Conservation (phyloP, 2,329 filamentous ascomycete species). For the Ceratocystiopsis sp. region DNA sequence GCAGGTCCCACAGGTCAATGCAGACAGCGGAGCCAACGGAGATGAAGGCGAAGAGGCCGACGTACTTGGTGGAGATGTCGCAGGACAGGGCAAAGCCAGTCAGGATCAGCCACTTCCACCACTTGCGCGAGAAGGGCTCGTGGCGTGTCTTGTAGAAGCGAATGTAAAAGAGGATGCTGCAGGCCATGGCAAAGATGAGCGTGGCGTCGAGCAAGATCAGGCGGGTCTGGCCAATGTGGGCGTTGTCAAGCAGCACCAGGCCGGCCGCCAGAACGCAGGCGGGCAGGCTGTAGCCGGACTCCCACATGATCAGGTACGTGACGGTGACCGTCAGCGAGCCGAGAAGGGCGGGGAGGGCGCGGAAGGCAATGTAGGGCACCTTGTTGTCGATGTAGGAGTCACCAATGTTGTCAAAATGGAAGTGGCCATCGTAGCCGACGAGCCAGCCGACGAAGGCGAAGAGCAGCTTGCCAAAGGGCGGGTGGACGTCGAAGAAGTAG, state of each 20-base stretch:
- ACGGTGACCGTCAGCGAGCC: conserved; percentile 89
- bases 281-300: conserved; percentile 91
- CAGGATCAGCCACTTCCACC: conserved; percentile 98
- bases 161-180: conserved; percentile 85
- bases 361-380: conserved; percentile 92
- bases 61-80: conserved; percentile 97
- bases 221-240: conserved; percentile 89
- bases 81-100: conserved; percentile 91
- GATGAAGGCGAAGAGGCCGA: conserved; percentile 90
- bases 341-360: conserved; percentile 78
- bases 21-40: conserved; percentile 87
- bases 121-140: conserved; percentile 77
- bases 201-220: conserved; percentile 91
- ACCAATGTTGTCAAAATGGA: conserved; percentile 98
- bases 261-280: conserved; percentile 76
- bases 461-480: conserved; percentile 92
- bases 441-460: conserved; percentile 97
- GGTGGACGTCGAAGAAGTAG: conserved; percentile 99
- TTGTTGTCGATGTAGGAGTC: conserved; percentile 96
- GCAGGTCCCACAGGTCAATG: conserved; percentile 88
- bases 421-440: conserved; percentile 90
- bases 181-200: conserved; percentile 87
- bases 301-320: conserved; percentile 97
- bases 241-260: conserved; percentile 88
- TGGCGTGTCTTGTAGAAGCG: conserved; percentile 96